Conservation (phyloP, 1,284 basidiomycete species). For the Ganoderma lucidum region DNA sequence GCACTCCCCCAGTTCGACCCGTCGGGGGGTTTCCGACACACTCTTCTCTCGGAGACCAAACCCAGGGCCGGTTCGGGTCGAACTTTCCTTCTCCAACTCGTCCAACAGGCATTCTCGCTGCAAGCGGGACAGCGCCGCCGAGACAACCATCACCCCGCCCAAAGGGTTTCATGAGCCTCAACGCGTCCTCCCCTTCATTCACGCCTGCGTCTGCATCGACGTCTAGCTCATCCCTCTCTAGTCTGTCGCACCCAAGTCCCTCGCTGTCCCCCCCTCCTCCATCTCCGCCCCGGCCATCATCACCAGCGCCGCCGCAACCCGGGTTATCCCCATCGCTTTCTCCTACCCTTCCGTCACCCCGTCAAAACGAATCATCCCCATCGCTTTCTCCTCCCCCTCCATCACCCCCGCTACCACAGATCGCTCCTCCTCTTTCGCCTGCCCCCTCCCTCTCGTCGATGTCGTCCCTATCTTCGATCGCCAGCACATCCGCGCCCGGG, state of each 20-base stretch:
- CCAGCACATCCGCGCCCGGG: background rate
- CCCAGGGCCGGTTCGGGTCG: background rate
- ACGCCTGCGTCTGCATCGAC: background rate
- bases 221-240: conserved; percentile 9
- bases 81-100: background rate
- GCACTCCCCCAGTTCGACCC: background rate
- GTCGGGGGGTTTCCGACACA: background rate
- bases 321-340: background rate
- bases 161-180: background rate
- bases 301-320: background rate
- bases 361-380: background rate
- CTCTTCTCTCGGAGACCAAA: background rate
- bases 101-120: background rate
- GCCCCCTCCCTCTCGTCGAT: conserved; percentile 11
- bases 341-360: background rate
- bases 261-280: conserved; percentile 2
- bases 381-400: background rate
- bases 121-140: conserved; percentile 1
- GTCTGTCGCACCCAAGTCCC: background rate
- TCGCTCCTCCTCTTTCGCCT: background rate
- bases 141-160: background rate
- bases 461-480: conserved; percentile 18
- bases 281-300: background rate
- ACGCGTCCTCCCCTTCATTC: background rate
- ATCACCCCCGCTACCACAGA: background rate